Evolutionary conservation across 192 early-diverging fungal species (phyloP).

Genomic region (Dissophora globulifera): DNA sequence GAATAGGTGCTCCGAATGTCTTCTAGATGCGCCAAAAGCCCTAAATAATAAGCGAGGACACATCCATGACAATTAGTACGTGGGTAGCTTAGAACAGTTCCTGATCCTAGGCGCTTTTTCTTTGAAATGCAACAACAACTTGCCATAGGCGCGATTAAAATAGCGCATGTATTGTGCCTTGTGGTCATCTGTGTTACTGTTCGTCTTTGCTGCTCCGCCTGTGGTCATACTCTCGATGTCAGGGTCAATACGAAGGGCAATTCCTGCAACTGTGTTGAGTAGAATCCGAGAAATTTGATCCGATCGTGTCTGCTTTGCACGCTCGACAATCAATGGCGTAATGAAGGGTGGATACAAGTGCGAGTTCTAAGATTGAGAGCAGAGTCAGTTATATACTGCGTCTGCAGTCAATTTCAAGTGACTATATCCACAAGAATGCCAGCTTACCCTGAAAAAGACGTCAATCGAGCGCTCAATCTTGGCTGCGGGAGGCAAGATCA

Average conservation of each 20-base stretch:
- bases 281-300: constrained; percentile 37
- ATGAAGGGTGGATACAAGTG: constrained; percentile 48
- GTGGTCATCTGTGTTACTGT: not conserved
- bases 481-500: constrained; percentile 42
- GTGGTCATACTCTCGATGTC: constrained; percentile 26
- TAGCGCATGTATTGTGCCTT: constrained; percentile 38
- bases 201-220: not conserved
- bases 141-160: constrained; percentile 50
- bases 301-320: constrained; percentile 36
- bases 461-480: constrained; percentile 42
- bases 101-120: too few relatives aligned
- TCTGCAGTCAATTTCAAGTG: too few relatives aligned
- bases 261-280: constrained; percentile 36
- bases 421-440: too few relatives aligned
- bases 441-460: constrained; percentile 26
- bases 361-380: too few relatives aligned
- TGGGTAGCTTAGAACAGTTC: too few relatives aligned
- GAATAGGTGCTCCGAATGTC: constrained; percentile 45
- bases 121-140: not conserved
- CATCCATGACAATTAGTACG: too few relatives aligned
- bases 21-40: constrained; percentile 35
- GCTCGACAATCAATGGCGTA: constrained; percentile 34
- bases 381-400: too few relatives aligned
- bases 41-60: too few relatives aligned
- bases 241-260: constrained; percentile 43